Base-by-base conservation (phyloP, 2,329 filamentous ascomycete genomes). In the Trichoderma koningiopsis region DNA sequence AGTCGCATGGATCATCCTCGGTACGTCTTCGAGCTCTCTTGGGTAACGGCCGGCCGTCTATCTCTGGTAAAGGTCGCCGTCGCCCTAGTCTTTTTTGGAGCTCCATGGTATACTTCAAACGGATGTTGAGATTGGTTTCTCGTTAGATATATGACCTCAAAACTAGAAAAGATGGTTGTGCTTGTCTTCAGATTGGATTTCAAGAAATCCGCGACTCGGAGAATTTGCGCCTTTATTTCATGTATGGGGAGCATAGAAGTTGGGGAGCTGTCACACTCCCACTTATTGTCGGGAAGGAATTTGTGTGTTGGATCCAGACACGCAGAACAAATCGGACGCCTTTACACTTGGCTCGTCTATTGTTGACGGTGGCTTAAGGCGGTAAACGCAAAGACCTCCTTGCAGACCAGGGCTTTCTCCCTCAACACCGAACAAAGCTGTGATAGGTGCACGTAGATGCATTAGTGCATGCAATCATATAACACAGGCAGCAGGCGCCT, bases 401-500 rank as follows among this genome's bases (percentile, higher is more conserved):
- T 37, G 29, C 43, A 8, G 19, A 43, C 43, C 29, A 53, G 27
- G 5, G 31, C n/a, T 10, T 33, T 27, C n/a, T 27, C n/a, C n/a
- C 22, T 13, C n/a, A n/a, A 49, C 47, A 11, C 22, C 22, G 47
- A 24, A 13, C 11, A 5, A 5, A 24, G 47, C 8, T 22, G 47
- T 24, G n/a, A 49, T 13, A 49, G 47, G 47, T 24, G 47, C 14
- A 22, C 6, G n/a, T 13, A 13, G 8, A 49, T 22, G 47, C 47
- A 49, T 49, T 49, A 49, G 22, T 49, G 47, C 47, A 49, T 49
- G 47, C 47, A 49, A 24, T 13, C 24, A 49, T 22, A 24, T 43
- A 49, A 24, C 13, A n/a, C 35, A 62, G 49, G 60, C 60, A 52
- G 14, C 43, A 35, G 16, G 61, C 22, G 61, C 52, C 61, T 64